Evolutionary conservation across 805 yeast genomes (phyloP).

Genomic region (Priceomyces fermenticarens): DNA sequence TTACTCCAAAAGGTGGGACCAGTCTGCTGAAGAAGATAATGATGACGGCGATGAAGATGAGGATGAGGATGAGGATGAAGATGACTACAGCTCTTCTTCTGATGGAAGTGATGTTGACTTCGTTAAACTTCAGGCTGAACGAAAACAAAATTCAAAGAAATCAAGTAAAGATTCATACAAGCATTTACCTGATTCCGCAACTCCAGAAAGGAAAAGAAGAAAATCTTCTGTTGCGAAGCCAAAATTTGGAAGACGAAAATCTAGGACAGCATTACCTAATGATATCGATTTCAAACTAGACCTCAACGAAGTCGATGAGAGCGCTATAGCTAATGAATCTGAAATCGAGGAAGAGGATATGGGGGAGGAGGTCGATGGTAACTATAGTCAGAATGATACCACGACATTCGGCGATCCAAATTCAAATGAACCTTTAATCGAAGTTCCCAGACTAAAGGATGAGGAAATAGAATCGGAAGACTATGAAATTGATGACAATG

Average conservation of each 20-base stretch:
- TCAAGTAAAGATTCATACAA: background rate
- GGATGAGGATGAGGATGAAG: constrained; percentile 20
- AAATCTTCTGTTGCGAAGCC: constrained; percentile 14
- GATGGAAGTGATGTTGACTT: constrained; percentile 72
- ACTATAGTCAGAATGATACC: background rate
- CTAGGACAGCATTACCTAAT: constrained; percentile 40
- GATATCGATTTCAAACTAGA: constrained; percentile 42
- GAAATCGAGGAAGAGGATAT: constrained; percentile 48
- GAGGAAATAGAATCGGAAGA: constrained; percentile 55
- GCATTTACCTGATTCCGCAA: background rate
- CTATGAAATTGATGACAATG: constrained; percentile 54
- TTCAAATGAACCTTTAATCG: constrained; percentile 33
- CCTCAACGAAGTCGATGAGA: constrained; percentile 29
- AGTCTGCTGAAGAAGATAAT: background rate
- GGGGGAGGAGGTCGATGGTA: constrained; percentile 49
- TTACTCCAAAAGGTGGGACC: background rate
- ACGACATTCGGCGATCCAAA: constrained; percentile 5
- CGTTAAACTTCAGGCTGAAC: constrained; percentile 66
- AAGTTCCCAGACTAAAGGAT: constrained; percentile 52
- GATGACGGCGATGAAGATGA: background rate
- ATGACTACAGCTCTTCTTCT: constrained; percentile 40
- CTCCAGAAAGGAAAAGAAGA: constrained; percentile 7
- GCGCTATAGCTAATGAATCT: constrained; percentile 15
- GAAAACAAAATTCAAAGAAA: constrained; percentile 38
- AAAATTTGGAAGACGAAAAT: constrained; percentile 33